Evolutionary conservation across 495 filamentous ascomycete species (phyloP), one percentile per base, ranked within the genome.

Genomic region (Astrothelium macrocarpum): DNA sequence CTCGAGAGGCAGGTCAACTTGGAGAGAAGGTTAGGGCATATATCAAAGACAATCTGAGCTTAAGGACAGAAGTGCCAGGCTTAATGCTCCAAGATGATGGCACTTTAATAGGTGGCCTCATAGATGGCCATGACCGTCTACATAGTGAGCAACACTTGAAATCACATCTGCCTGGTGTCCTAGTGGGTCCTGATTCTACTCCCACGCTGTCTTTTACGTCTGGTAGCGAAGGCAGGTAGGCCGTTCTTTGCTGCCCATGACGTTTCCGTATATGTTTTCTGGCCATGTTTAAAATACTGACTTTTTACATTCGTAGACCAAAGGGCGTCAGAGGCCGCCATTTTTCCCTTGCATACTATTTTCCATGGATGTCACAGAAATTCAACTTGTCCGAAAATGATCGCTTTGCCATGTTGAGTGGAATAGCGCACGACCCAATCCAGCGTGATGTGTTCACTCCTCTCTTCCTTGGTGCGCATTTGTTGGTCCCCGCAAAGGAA

Each of bases 401-500:
- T 68, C 82, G 83, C 59, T 97, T 96, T 68, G 92, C 91, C 0
- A 88, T 96, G 78, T 79, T 97, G 16, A 85, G 80, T 46, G 91
- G 91, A 32, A 92, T 90, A 59, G 71, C 90, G 1, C 92, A 96
- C 68, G 93, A 97, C 71, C 90, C 91, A 0, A 90, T 95, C 56
- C 91, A 96, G 71, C 75, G 90, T 69, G 93, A 97, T 74, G 93
- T 97, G 28, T 96, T 97, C 75, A 97, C 90, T 0, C 93, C 94
- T 0, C 79, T 97, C 10, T 97, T 94, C 78, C 77, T 95, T 20
- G 91, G 90, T 26, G 91, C 90, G 0, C 83, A 89, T 70, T 74
- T 97, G 0, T 74, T 97, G 20, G 86, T 96, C 1, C 93, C 93
- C 1, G 83, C 87, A 2, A 83, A 83, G 25, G 93, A 95, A 62